Conservation (phyloP, 192 early-diverging fungal genomes). For the Funneliformis geosporum region DNA sequence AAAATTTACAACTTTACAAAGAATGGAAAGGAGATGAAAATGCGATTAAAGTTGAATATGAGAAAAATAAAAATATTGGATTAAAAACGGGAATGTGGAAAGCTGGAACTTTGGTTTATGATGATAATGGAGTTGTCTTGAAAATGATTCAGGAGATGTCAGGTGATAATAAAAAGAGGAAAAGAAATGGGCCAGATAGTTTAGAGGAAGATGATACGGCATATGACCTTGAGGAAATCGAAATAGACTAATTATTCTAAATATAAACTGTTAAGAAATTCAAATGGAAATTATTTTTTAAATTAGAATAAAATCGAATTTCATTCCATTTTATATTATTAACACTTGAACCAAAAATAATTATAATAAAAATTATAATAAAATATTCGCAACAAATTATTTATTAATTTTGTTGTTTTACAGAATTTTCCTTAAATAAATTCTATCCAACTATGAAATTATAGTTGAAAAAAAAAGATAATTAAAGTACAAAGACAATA, state of each 20-base stretch:
- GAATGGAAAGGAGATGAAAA: constrained; percentile 79
- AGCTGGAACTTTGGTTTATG: constrained; percentile 74
- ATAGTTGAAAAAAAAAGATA: background rate
- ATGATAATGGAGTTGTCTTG: constrained; percentile 76
- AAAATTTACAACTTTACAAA: constrained; percentile 84
- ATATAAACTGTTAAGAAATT: background rate
- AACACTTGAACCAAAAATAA: too few species aligned
- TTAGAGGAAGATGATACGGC: background rate
- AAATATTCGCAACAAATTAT: too few species aligned
- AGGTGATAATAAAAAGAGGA: constrained; percentile 4
- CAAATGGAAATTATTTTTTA: too few species aligned
- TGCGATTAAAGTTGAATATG: constrained; percentile 71
- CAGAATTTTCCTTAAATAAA: background rate
- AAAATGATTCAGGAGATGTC: constrained; percentile 41
- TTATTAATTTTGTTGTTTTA: too few species aligned
- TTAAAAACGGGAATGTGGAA: constrained; percentile 77
- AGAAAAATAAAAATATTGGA: constrained; percentile 80
- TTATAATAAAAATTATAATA: too few species aligned
- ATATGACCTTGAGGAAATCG: background rate
- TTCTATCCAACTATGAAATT: background rate
- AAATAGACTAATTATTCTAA: background rate
- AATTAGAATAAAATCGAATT: too few species aligned
- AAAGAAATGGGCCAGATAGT: background rate
- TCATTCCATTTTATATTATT: too few species aligned
- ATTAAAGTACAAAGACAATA: background rate